A percentile compares a stretch with the other conserved stretches of the same genome.
Conservation (phyloP, 495 filamentous ascomycete genomes). For the Podospora didyma region DNA sequence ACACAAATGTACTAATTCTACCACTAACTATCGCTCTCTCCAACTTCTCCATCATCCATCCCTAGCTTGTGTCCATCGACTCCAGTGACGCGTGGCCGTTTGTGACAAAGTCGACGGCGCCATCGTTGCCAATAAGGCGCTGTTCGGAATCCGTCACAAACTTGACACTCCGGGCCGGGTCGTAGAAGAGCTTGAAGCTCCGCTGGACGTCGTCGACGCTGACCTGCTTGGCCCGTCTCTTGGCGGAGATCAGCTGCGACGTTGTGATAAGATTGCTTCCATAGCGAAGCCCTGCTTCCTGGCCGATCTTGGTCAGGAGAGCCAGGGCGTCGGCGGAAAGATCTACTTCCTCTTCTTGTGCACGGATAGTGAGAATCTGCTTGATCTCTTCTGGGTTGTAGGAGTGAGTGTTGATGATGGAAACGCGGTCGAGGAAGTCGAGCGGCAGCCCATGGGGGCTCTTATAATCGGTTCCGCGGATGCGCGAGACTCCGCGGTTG, state of each 20-base stretch:
- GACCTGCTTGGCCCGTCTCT: slow-evolving; percentile 76
- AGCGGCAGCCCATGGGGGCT: slow-evolving; percentile 91
- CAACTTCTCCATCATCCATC: too few species aligned
- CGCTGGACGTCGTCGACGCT: slow-evolving; percentile 84
- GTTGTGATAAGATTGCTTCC: slow-evolving; percentile 95
- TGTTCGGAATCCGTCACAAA: slow-evolving; percentile 90
- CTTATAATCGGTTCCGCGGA: slow-evolving; percentile 87
- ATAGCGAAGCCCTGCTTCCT: slow-evolving; percentile 88
- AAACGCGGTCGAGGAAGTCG: slow-evolving; percentile 92
- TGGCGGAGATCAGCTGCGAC: slow-evolving; percentile 71
- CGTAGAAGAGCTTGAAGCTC: slow-evolving; percentile 90
- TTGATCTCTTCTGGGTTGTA: slow-evolving; percentile 82
- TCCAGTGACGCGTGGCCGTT: slow-evolving; percentile 54
- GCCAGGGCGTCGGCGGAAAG: slow-evolving; percentile 83
- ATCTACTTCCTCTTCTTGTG: slow-evolving; percentile 94
- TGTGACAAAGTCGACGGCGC: slow-evolving; percentile 66
- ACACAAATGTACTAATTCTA: neutral
- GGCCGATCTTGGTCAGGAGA: slow-evolving; percentile 88
- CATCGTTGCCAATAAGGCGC: slow-evolving; percentile 84
- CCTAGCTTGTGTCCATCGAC: slow-evolving; percentile 70
- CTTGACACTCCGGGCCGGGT: slow-evolving; percentile 78
- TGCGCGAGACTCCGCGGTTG: slow-evolving; percentile 88
- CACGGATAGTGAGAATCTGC: slow-evolving; percentile 85
- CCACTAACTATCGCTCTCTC: neutral
- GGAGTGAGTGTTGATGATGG: slow-evolving; percentile 93